These are phyloP conservation scores for Harrya chromipes DNA, from an alignment of 768 basidiomycete genomes.

Conservation along the genomic window DNA sequence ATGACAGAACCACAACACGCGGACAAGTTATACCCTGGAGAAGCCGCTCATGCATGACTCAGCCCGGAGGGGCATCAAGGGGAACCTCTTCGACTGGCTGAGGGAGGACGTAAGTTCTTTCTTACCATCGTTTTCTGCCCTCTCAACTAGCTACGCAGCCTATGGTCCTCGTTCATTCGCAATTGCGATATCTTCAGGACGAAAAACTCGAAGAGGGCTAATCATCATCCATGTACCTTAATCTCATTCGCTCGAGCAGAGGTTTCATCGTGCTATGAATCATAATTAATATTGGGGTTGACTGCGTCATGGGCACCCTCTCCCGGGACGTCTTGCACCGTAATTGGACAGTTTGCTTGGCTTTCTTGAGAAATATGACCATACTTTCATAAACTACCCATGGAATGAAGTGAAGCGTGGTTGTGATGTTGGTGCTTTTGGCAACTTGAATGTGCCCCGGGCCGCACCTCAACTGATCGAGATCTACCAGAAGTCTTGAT, in stretches of 20 bases:
- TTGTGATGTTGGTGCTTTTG: constrained; percentile 37
- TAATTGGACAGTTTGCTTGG: background rate
- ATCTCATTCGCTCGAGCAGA: constrained; percentile 5
- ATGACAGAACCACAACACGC: constrained; percentile 21
- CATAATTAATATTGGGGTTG: constrained; percentile 22
- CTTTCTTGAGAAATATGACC: constrained; percentile 19
- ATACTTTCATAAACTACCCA: no score
- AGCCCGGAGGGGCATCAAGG: constrained; percentile 16
- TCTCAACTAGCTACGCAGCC: no score
- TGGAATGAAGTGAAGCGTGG: constrained; percentile 10
- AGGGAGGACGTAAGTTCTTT: constrained; percentile 15
- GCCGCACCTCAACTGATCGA: constrained; percentile 33
- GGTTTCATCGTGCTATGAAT: constrained; percentile 26
- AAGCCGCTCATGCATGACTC: constrained; percentile 21
- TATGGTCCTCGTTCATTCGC: background rate
- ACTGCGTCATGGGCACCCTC: constrained; percentile 22
- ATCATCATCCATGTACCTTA: background rate
- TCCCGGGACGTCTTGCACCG: constrained; percentile 25
- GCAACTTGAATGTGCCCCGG: no score
- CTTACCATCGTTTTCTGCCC: no score
- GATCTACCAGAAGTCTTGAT: constrained; percentile 28
- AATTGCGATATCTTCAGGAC: constrained; percentile 9
- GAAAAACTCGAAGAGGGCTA: constrained; percentile 2
- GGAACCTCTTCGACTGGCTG: constrained; percentile 27
- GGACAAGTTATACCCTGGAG: constrained; percentile 17